phyloP scores from a whole-genome alignment of 2,329 filamentous ascomycete species.

The Ceratocystis eucalypticola region DNA sequence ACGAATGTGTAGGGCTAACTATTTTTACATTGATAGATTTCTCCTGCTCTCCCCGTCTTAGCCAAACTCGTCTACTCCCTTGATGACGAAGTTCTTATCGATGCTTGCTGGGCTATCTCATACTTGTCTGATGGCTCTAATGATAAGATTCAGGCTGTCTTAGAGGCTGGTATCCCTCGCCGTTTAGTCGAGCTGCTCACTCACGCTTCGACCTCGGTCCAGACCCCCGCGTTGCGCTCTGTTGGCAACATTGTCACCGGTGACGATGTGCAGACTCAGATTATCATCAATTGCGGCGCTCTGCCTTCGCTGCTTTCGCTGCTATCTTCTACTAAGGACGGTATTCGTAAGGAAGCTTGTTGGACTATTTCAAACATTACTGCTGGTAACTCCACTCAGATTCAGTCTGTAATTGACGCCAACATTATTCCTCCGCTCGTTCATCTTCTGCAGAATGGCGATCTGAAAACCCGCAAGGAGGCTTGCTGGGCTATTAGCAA shows the following conservation, averaged over 20 bases:
- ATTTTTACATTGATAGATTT: constrained; percentile 48
- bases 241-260: constrained; percentile 98
- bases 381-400: constrained; percentile 93
- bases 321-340: constrained; percentile 92
- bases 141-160: constrained; percentile 98
- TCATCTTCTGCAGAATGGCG: constrained; percentile 87
- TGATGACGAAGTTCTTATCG: constrained; percentile 94
- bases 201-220: constrained; percentile 95
- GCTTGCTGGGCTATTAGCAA: constrained; percentile 99
- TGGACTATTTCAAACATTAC: constrained; percentile 99
- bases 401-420: constrained; percentile 90
- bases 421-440: constrained; percentile 95
- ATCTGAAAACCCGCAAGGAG: constrained; percentile 98
- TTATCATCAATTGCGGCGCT: constrained; percentile 97
- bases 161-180: constrained; percentile 93
- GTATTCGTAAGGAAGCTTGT: constrained; percentile 97
- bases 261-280: constrained; percentile 96
- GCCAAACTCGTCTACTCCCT: constrained; percentile 97
- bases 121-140: constrained; percentile 97
- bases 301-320: constrained; percentile 85
- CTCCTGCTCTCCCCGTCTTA: constrained; percentile 84
- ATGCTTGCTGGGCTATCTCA: constrained; percentile 98
- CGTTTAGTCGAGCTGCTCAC: constrained; percentile 93
- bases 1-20: constrained; percentile 19
- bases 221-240: constrained; percentile 90